These are phyloP conservation scores for Tubosaeta brunneosetosa DNA, from an alignment of 768 basidiomycete genomes.

Conservation along the genomic window DNA sequence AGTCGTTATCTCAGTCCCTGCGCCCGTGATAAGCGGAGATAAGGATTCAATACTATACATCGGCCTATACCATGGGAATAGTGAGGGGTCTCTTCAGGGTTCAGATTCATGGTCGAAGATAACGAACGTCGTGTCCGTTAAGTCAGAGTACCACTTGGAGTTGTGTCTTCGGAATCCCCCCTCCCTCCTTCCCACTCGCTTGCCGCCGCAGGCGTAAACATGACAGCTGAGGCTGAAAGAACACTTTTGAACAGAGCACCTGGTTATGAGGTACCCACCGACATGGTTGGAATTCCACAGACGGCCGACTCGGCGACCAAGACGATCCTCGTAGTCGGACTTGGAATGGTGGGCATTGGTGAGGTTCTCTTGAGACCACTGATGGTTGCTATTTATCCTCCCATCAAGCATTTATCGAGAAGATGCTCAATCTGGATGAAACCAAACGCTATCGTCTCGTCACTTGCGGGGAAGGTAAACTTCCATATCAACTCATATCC, in stretches of 20 bases:
- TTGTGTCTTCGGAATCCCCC: not conserved
- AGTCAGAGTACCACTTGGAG: not conserved
- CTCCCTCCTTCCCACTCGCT: not conserved
- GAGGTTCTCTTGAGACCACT: not conserved
- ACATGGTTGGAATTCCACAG: not conserved
- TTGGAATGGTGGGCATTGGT: slow-evolving; percentile 2
- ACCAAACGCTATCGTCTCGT: slow-evolving; percentile 46
- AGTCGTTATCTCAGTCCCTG: not conserved
- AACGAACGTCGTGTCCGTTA: not conserved
- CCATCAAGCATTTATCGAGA: slow-evolving; percentile 57
- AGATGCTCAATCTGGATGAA: slow-evolving; percentile 54
- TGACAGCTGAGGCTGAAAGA: not conserved
- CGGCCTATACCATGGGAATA: not conserved
- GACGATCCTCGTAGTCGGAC: not conserved
- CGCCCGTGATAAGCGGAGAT: not conserved
- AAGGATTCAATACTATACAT: not conserved
- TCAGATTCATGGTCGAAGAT: not conserved
- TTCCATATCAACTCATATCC: slow-evolving; percentile 22
- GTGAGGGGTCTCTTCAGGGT: not conserved
- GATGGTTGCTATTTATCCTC: not conserved
- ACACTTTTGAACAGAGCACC: not conserved
- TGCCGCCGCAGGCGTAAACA: not conserved
- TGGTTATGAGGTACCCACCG: not conserved
- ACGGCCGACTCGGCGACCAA: not conserved
- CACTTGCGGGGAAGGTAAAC: slow-evolving; percentile 54